Base-by-base conservation (phyloP, 768 basidiomycete species). In the Leccinum variicolor region DNA sequence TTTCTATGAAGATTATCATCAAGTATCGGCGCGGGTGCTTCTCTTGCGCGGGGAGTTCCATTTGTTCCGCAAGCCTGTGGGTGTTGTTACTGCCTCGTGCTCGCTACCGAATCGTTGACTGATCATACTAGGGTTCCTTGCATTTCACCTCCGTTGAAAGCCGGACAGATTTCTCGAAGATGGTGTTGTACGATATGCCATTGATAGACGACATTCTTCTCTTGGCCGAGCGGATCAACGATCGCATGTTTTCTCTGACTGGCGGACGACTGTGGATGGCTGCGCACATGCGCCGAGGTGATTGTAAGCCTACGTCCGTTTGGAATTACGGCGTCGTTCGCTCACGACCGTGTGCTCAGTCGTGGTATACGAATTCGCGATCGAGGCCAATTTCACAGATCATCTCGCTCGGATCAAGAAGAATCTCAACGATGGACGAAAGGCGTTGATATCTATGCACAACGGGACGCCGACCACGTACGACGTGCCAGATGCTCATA, bases 241-340 rank as follows among this genome's bases (percentile, higher is more conserved):
- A 63, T 4, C 75, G 75, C n/a, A 74, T 78, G 73, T 56, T 53
- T 3, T 53, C 63, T 14, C 8, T 63, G 19, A 68, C 52, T 14
- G 62, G 47, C 1, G 76, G 75, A 11, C 69, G 76, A 9, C 59
- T 72, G 17, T 78, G 77, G 78, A 75, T 79, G 74, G 74, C 74
- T 48, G 75, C 73, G 9, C 77, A 78, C 31, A 78, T 79, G 78
- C 76, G 77, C 33, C 68, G 77, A 50, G 78, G 78, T 1, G 77
- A 78, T 50, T 78, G 76, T 78, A 51, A 65, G 76, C 45, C n/a
- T 47, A 7, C 11, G 4, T 41, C 14, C 7, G 3, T 52, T 43
- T 7, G 9, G 1, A 15, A 31, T 50, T 9, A n/a, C 19, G n/a
- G 4, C 17, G 11, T 19, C 49, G 49, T 10, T 10, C 29, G 29